These are phyloP conservation scores for Phytopythium litorale DNA, from an alignment of 352 stramenopile species.

Conservation along the genomic window DNA sequence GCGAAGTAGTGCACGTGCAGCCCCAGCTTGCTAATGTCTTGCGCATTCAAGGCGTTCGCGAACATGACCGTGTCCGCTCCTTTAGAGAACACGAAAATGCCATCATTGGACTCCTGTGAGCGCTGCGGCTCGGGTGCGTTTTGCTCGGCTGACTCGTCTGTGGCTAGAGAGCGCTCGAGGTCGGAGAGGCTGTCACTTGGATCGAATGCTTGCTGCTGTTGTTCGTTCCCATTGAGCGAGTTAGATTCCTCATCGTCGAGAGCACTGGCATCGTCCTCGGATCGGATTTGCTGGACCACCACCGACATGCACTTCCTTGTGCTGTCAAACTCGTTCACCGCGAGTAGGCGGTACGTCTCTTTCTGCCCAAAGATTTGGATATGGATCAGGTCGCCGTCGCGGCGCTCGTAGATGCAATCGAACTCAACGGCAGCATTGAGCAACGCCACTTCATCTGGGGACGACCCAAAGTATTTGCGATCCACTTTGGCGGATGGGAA, in stretches of 20 bases:
- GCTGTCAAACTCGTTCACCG: constrained; percentile 86
- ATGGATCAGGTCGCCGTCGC: constrained; percentile 68
- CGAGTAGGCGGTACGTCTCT: constrained; percentile 72
- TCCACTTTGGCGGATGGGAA: constrained; percentile 31
- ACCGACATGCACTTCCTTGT: constrained; percentile 86
- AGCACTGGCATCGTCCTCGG: background rate
- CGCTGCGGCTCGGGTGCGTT: constrained; percentile 15
- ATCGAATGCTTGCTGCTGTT: background rate
- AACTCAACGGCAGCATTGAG: constrained; percentile 79
- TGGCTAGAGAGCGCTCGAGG: constrained; percentile 19
- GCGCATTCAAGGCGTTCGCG: constrained; percentile 53
- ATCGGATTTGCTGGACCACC: constrained; percentile 49
- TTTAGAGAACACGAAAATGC: constrained; percentile 84
- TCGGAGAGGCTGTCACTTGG: constrained; percentile 24
- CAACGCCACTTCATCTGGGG: constrained; percentile 78
- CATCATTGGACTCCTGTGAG: constrained; percentile 25
- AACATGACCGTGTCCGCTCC: constrained; percentile 91
- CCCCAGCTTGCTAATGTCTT: constrained; percentile 73
- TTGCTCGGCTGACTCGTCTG: constrained; percentile 12
- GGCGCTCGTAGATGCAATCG: constrained; percentile 74
- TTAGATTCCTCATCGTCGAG: background rate
- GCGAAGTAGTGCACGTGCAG: constrained; percentile 87
- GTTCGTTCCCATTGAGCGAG: background rate
- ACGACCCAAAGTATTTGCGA: constrained; percentile 71
- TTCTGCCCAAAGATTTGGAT: constrained; percentile 74